Base-by-base conservation (phyloP, 2,329 filamentous ascomycete genomes). In the Teratosphaeria nubilosa region DNA sequence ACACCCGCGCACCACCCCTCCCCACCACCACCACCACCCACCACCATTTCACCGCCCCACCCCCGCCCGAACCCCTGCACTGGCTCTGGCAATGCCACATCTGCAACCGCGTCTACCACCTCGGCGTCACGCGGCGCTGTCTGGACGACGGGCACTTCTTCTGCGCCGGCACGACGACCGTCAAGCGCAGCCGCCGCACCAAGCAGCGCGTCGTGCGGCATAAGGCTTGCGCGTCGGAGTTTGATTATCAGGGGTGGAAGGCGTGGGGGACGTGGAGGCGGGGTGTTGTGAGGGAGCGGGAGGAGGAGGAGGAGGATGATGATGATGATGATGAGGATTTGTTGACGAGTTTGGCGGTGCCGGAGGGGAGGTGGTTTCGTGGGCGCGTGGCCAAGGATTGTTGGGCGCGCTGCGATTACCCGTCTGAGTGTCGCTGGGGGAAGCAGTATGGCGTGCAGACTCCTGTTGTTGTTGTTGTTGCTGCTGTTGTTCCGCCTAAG, bases 1-100 rank as follows among this genome's bases (percentile, higher is more conserved):
- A 14, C 20, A 27, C 20, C 50, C 5, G 52, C 6, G 10, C 54
- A 5, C 20, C 25, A 14, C 13, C 56, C 7, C n/a, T 13, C 45
- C 37, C 9, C 45, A 14, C 3, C 4, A 22, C 9, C 62, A 60
- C 56, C 41, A 62, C 34, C 22, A 30, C 53, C 14, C 16, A 16
- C 14, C 48, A n/a, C 30, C 30, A 45, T 3, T 20, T 30, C 67
- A 66, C 1, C 67, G 73, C 0, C 59, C 66, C 5, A 10, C 56
- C 51, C 10, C 25, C n/a, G n/a, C n/a, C 51, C 13, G 59, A 68
- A 1, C 74, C 75, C 0, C 68, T 78, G 3, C 64, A 66, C 22
- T 82, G 79, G 80, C 68, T 78, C 34, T 82, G 80, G 80, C 73
- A 75, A 62, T 82, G 80, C 64, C 80, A 82, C 65, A 65, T 76